Conservation (phyloP, 2,329 filamentous ascomycete genomes). For the Verticillium nubilum region DNA sequence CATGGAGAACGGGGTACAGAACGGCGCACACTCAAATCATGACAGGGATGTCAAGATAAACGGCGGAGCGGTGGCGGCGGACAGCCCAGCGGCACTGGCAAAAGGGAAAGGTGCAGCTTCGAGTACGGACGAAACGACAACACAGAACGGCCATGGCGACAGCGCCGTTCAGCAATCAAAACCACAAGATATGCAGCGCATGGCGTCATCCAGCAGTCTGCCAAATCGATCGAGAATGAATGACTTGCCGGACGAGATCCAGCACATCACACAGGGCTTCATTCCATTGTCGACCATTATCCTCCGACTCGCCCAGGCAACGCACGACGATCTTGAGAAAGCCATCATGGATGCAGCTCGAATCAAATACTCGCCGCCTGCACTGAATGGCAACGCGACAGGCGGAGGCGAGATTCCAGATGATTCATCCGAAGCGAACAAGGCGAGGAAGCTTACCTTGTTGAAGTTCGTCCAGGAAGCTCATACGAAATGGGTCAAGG, state of each 20-base stretch:
- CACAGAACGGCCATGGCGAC: background rate
- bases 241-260: constrained; percentile 55
- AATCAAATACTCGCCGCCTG: constrained; percentile 51
- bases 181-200: background rate
- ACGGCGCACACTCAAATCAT: constrained; percentile 49
- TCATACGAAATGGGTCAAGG: constrained; percentile 87
- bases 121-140: background rate
- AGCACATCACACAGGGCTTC: constrained; percentile 71
- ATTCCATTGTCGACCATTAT: constrained; percentile 71
- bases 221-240: constrained; percentile 34
- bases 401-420: constrained; percentile 33
- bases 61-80: constrained; percentile 19
- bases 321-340: constrained; percentile 71
- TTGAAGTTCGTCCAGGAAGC: constrained; percentile 74
- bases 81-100: constrained; percentile 10
- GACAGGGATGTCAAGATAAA: constrained; percentile 42
- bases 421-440: constrained; percentile 58
- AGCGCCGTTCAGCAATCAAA: background rate
- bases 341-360: constrained; percentile 65
- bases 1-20: constrained; percentile 50
- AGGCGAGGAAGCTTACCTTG: constrained; percentile 69
- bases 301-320: constrained; percentile 73
- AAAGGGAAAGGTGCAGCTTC: constrained; percentile 24
- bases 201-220: background rate
- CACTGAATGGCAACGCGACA: constrained; percentile 45